Conservation (phyloP, 2,329 filamentous ascomycete species). For the Aspergillus sclerotialis region DNA sequence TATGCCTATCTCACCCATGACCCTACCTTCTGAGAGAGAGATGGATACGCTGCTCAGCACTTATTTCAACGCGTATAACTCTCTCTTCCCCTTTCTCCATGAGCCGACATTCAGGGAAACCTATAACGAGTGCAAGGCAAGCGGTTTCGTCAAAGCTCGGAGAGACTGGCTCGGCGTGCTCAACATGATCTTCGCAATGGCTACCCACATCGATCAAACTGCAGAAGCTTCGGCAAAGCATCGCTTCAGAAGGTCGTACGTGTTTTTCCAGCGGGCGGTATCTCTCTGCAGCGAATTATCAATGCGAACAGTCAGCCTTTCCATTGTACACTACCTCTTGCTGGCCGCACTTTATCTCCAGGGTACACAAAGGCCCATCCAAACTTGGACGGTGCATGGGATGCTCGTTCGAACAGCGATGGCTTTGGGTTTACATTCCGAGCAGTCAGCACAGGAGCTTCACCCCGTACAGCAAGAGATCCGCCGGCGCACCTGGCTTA, state of each 20-base stretch:
- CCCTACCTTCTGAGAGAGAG: conserved; percentile 4
- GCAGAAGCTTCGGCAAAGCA: not conserved
- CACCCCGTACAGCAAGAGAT: not conserved
- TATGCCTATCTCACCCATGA: conserved; percentile 2
- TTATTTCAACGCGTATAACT: conserved; percentile 2
- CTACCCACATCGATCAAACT: not conserved
- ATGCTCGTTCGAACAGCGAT: conserved; percentile 46
- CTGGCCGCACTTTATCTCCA: conserved; percentile 48
- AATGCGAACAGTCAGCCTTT: conserved; percentile 2
- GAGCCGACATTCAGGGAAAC: conserved; percentile 3
- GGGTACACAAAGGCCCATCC: conserved; percentile 46
- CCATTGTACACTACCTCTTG: conserved; percentile 43
- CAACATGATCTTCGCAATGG: conserved; percentile 1
- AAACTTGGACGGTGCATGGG: conserved; percentile 50
- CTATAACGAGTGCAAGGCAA: conserved; percentile 1
- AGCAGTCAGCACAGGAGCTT: too few species aligned
- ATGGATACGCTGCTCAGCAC: conserved; percentile 4
- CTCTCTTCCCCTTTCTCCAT: conserved; percentile 3
- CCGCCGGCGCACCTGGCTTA: not conserved
- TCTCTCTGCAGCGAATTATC: not conserved
- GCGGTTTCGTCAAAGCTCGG: not conserved
- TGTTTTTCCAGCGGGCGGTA: not conserved
- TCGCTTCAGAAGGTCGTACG: not conserved
- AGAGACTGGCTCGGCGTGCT: not conserved
- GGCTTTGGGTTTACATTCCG: conserved; percentile 51